Evolutionary conservation across 306 rosid species (phyloP).

Genomic region (Quercus cerris): DNA sequence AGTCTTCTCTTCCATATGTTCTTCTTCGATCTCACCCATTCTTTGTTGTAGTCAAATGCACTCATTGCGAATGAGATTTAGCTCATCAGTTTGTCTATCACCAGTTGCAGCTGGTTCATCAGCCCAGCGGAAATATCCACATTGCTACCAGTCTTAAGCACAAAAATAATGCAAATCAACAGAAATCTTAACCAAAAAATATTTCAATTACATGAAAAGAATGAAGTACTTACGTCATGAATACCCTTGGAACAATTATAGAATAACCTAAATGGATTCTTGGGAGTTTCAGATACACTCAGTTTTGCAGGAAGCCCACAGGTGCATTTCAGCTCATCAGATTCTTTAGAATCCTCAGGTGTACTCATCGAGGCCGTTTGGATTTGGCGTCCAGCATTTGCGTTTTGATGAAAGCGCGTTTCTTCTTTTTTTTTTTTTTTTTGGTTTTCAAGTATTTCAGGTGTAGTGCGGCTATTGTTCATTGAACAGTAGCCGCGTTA

Average conservation of each 20-base stretch:
- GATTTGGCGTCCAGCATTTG: too few species aligned
- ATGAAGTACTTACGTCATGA: background rate
- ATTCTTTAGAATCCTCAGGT: background rate
- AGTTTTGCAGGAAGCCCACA: conserved; percentile 15
- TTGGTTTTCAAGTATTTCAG: too few species aligned
- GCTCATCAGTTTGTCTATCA: conserved; percentile 1
- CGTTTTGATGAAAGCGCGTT: too few species aligned
- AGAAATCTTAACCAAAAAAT: background rate
- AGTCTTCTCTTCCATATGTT: background rate
- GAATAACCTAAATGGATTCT: conserved; percentile 11
- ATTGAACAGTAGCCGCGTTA: too few species aligned
- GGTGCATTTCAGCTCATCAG: conserved; percentile 1
- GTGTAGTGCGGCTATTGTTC: too few species aligned
- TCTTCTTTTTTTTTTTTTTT: too few species aligned
- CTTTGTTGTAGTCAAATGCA: background rate
- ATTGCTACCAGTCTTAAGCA: conserved; percentile 1
- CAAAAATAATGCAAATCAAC: background rate
- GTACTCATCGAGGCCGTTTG: too few species aligned
- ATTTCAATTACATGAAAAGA: background rate
- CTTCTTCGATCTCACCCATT: background rate
- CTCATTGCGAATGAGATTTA: conserved; percentile 9
- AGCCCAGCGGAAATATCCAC: conserved; percentile 14
- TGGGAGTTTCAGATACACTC: background rate
- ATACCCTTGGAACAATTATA: conserved; percentile 13
- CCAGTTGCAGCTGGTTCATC: background rate